Evolutionary conservation across 2,329 filamentous ascomycete genomes (phyloP).

Genomic region (Raffaelea albimanens): DNA sequence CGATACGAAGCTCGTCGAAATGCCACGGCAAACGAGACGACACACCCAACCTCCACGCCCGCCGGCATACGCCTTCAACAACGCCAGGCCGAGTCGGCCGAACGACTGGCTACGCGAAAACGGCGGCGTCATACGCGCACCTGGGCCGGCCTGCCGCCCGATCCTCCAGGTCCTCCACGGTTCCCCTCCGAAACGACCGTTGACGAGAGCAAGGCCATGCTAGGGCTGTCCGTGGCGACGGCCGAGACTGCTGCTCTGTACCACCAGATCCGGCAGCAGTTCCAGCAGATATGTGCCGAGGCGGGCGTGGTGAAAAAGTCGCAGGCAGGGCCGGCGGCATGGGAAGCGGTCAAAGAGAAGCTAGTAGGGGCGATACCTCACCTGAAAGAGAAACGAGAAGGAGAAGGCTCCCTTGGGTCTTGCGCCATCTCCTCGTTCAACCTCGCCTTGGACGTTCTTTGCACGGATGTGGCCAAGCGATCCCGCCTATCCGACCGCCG

Average conservation of each 20-base stretch:
- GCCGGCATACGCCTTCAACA: not conserved
- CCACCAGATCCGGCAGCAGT: conserved; percentile 53
- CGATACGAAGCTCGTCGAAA: no score
- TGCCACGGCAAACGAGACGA: not conserved
- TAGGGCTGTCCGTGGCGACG: conserved; percentile 47
- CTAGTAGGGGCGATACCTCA: conserved; percentile 35
- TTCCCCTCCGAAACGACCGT: conserved; percentile 79
- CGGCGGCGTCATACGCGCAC: conserved; percentile 57
- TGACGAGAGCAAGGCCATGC: conserved; percentile 63
- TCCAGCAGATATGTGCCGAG: conserved; percentile 53
- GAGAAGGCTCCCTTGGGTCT: not conserved
- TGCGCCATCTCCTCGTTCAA: no score
- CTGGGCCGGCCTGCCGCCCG: conserved; percentile 59
- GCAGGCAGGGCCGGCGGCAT: conserved; percentile 60
- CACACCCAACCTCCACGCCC: not conserved
- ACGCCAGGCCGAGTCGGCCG: conserved; percentile 14
- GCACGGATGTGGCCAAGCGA: conserved; percentile 72
- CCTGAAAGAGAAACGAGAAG: conserved; percentile 31
- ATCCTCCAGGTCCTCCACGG: conserved; percentile 58
- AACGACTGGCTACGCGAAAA: conserved; percentile 54
- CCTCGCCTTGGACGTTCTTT: conserved; percentile 68
- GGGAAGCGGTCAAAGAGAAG: conserved; percentile 27
- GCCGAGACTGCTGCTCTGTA: conserved; percentile 37
- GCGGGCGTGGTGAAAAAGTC: conserved; percentile 62
- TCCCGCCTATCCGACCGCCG: conserved; percentile 52